Base-by-base conservation (phyloP, 495 filamentous ascomycete species). In the Penicillium canariense region DNA sequence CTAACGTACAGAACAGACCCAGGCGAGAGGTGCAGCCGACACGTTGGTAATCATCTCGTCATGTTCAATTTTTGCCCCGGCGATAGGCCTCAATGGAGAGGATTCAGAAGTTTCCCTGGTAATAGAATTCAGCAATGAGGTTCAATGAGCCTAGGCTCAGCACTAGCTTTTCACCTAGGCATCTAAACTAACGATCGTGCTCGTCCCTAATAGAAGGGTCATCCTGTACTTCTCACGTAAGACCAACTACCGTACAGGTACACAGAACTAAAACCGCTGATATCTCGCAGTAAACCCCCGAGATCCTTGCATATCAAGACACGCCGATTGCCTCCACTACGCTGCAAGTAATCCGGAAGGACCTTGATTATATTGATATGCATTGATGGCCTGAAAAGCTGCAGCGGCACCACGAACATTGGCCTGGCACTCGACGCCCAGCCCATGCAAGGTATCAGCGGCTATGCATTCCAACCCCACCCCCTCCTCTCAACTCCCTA, bases 1-100 rank as follows among this genome's bases (percentile, higher is more conserved):
- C 79, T 1, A 72, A 74, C 1, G 79, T 39, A 17, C 67, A 73
- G 60, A 77, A 82, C 0, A 77, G 12, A 80, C 80, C 78, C 77
- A 82, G 15, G 67, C 58, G 5, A 76, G 57, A 25, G 65, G 62
- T 9, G 55, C 58, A 4, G 61, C 62, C 17, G 63, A 36, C 2
- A 35, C 12, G 40, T 60, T 60, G 48, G 52, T 38, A 5, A 20
- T 10, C 8, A n/a, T 42, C 3, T 32, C 25, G 1, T 32, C 35
- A 18, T 20, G 27, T 23, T 31, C 36, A 18, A 10, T 35, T 34
- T 36, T 38, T 35, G 20, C 48, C 27, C 23, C 22, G 34, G 14
- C 23, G 34, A 17, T 30, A 50, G 1, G 65, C 71, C 17, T 74
- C 48, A 42, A 73, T 69, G 22, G 68, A 68, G 8, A 74, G 46